Base-by-base conservation (phyloP, 495 filamentous ascomycete genomes). In the Bacidia rubella region DNA sequence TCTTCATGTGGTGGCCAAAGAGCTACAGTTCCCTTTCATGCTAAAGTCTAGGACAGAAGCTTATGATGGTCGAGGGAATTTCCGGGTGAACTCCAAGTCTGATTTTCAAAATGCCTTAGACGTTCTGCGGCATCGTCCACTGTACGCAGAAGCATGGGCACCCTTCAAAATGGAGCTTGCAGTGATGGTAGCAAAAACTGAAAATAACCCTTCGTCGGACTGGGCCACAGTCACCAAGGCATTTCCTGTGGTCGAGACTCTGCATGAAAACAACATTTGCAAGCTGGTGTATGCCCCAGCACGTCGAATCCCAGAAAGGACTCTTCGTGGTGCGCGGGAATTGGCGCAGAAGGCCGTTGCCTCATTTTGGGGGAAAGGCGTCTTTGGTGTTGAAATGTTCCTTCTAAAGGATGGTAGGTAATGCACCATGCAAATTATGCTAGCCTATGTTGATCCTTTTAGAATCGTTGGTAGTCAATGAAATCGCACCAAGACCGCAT, bases 321-420 rank as follows among this genome's bases (percentile, higher is more conserved):
- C 82, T 52, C 76, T 76, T 52, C 67, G 77, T 57, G 63, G 75
- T 50, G 90, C 90, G 2, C 83, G 87, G 62, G 74, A 82, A 19
- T 69, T 96, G 10, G 92, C 90, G 22, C 75, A 81, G 54, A 79
- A 81, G 52, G 90, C 90, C 19, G 78, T 96, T 49, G 76, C 75
- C 41, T 79, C 77, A 10, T 83, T 98, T 55, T 79, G 81, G 70
- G 92, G 92, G 46, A 84, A 90, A 57, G 92, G 92, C 53, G 84
- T 94, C 27, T 98, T 96, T 66, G 92, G 90, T 0, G 90, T 97
- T 0, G 92, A 98, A 67, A 86, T 97, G 82, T 98, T 97, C 66
- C 71, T 96, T 7, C 76, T 93, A n/a, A 69, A 82, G 42, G 79
- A 93, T 61, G 78, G 77, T 11, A n/a, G n/a, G n/a, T n/a, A n/a